Evolutionary conservation across 2,329 filamentous ascomycete genomes (phyloP).

Genomic region (Aspergillus floridensis): DNA sequence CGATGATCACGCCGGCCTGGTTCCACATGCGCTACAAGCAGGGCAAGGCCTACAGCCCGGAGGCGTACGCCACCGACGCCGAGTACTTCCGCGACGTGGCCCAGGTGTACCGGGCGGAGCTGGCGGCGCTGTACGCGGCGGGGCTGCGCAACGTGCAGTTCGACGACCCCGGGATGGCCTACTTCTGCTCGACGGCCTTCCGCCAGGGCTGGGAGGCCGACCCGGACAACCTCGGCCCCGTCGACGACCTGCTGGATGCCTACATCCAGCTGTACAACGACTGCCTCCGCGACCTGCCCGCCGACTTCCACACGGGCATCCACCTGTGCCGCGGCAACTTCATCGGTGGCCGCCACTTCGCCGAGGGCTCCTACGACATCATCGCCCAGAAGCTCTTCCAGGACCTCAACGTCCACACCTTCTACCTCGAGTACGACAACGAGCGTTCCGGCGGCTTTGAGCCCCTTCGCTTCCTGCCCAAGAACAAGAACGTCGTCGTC

Average conservation of each 20-base stretch:
- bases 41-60: not conserved
- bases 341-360: constrained; percentile 2
- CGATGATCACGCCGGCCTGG: constrained; percentile 5
- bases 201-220: not conserved
- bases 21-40: constrained; percentile 6
- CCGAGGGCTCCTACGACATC: constrained; percentile 1
- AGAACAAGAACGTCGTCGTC: constrained; percentile 2
- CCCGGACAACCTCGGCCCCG: not conserved
- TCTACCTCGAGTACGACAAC: constrained; percentile 4
- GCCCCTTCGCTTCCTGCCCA: constrained; percentile 1
- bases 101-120: constrained; percentile 1
- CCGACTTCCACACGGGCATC: constrained; percentile 2
- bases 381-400: constrained; percentile 3
- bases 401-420: constrained; percentile 1
- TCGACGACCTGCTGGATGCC: not conserved
- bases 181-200: constrained; percentile 3
- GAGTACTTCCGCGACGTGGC: constrained; percentile 2
- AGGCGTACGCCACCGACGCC: not conserved
- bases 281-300: not conserved
- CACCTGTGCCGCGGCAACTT: constrained; percentile 3
- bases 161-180: constrained; percentile 1
- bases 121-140: not conserved
- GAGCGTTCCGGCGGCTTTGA: constrained; percentile 2
- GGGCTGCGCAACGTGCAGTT: constrained; percentile 3
- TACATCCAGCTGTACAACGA: constrained; percentile 6